Evolutionary conservation across 2,329 filamentous ascomycete genomes (phyloP), one percentile per base, ranked within the genome.

Genomic region (Aspergillus fumigatus): DNA sequence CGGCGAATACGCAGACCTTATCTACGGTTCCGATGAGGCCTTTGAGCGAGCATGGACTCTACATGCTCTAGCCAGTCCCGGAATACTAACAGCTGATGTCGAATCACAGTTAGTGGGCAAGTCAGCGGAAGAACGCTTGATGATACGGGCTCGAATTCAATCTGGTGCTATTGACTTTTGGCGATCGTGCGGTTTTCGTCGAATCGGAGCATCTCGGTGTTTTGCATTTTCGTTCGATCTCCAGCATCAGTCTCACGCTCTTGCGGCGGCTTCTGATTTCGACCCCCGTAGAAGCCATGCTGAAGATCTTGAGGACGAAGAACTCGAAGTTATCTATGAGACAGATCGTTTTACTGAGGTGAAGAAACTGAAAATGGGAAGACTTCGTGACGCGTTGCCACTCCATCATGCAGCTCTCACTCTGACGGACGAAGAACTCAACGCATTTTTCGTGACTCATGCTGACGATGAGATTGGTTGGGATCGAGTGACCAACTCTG

Each of bases 151-250:
- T 55, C 52, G 38, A 53, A 17, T 27, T 54, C 11, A 57, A 52
- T 49, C 21, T 6, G 48, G 29, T 26, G 53, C 55, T 54, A 53
- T 58, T 53, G 23, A 40, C 40, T 63, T 63, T 68, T 70, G 40
- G 65, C 68, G 60, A 54, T 68, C 50, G 53, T 65, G 41, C 32
- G 60, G 54, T 55, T 69, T 52, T 62, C 59, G 53, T 59, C 54
- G 56, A 53, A 59, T 60, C 56, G 53, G 59, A 52, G 55, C 55
- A 45, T 62, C 63, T 55, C 48, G 26, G 19, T 65, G 52, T 58
- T 65, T 64, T 53, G 57, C 55, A 32, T 61, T 57, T 53, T 62
- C 57, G 23, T 63, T 61, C 43, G 48, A 62, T 54, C 29, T 45
- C 17, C 53, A 61, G 32, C 60, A 64, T 61, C 51, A 25, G 41